Evolutionary conservation across 1,284 basidiomycete species (phyloP).

Genomic region (Cutaneotrichosporon sp.): DNA sequence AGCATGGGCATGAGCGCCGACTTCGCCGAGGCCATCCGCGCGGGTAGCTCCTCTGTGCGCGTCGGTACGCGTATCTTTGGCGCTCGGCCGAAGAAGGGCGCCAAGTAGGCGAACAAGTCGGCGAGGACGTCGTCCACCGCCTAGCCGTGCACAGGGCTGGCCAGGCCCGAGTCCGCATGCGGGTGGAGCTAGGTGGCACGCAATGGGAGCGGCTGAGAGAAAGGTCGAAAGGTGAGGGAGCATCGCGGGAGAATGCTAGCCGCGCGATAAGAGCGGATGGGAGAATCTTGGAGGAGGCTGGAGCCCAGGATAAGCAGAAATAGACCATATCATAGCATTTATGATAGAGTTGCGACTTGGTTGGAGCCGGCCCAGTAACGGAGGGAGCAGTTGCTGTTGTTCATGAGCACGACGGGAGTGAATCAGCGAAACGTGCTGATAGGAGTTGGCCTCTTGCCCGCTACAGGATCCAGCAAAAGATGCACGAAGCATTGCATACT

Average conservation of each 20-base stretch:
- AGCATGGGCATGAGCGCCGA: slow-evolving; percentile 99
- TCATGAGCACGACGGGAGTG: too few species aligned
- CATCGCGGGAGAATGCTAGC: neutral
- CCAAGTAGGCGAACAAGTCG: neutral
- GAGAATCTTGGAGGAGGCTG: neutral
- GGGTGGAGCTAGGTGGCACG: neutral
- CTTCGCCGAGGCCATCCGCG: slow-evolving; percentile 78
- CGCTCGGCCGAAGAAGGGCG: slow-evolving; percentile 59
- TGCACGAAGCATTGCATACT: too few species aligned
- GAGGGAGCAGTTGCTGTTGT: neutral
- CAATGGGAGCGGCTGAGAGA: neutral
- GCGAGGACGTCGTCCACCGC: neutral
- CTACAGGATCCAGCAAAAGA: too few species aligned
- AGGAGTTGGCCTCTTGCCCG: too few species aligned
- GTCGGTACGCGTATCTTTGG: slow-evolving; percentile 95
- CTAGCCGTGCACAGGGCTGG: neutral
- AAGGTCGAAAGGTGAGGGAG: neutral
- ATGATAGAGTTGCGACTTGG: neutral
- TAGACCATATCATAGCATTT: neutral
- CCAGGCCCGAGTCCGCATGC: neutral
- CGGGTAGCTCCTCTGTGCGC: slow-evolving; percentile 82
- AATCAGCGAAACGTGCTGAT: too few species aligned
- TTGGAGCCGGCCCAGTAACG: neutral
- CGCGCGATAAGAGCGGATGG: neutral
- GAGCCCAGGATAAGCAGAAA: neutral